phyloP scores from a whole-genome alignment of 495 filamentous ascomycete species.

The Aspergillus taichungensis region DNA sequence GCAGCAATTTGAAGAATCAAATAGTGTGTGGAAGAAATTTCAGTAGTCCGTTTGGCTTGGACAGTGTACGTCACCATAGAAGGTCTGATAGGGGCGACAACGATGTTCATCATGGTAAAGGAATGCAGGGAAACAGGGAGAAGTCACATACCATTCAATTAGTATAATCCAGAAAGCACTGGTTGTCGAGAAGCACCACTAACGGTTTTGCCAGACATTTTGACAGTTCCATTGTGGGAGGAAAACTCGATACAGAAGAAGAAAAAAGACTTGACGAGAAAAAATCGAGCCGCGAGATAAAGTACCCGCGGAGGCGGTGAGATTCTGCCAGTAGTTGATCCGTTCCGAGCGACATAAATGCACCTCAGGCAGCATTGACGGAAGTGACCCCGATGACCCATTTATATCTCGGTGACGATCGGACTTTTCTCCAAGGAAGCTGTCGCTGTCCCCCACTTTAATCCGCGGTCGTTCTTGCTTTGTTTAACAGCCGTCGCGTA shows the following conservation, averaged over 20 bases:
- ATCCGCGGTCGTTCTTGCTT: slow-evolving; percentile 1
- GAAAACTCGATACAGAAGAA: slow-evolving; percentile 12
- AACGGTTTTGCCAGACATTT: slow-evolving; percentile 1
- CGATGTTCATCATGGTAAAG: slow-evolving; percentile 65
- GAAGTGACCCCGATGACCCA: too few species aligned
- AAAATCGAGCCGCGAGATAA: slow-evolving; percentile 15
- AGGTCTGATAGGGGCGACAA: slow-evolving; percentile 93
- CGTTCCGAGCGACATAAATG: slow-evolving; percentile 10
- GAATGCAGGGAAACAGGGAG: slow-evolving; percentile 4
- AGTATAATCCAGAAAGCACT: neutral
- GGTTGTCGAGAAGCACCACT: neutral
- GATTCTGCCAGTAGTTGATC: slow-evolving; percentile 22
- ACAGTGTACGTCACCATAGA: slow-evolving; percentile 82
- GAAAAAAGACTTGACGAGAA: slow-evolving; percentile 17
- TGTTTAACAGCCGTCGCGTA: neutral
- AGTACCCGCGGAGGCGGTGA: slow-evolving; percentile 23
- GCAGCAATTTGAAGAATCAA: slow-evolving; percentile 3
- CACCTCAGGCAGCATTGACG: too few species aligned
- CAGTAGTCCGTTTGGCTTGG: slow-evolving; percentile 87
- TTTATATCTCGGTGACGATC: too few species aligned
- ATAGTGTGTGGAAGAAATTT: slow-evolving; percentile 24
- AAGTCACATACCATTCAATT: slow-evolving; percentile 29
- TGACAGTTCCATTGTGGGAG: slow-evolving; percentile 8
- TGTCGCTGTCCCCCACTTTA: neutral
- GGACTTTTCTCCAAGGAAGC: too few species aligned